Evolutionary conservation across 257 asterid genomes (phyloP), one percentile per base, ranked within the genome.

Genomic region (Orobanche coerulescens): DNA sequence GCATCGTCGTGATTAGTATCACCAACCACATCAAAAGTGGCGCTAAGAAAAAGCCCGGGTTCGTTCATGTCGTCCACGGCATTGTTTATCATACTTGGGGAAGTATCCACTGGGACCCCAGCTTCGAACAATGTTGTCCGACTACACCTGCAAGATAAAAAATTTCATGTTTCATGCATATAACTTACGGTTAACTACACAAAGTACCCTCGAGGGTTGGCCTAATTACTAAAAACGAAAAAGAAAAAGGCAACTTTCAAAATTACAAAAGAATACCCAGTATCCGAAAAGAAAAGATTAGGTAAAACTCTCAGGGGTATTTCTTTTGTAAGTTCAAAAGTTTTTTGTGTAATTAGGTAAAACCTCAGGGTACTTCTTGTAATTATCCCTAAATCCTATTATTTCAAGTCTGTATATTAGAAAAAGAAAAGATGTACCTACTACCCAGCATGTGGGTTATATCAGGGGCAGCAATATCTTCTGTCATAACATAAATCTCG

Each of bases 371-470:
- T 12, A 2, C 44, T 6, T 39, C n/a, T 16, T 39, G 44, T 39
- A 12, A 10, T 13, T 39, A 39, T n/a, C 16, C 6, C 11, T 39
- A 39, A 39, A 39, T 0, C 16, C 44, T 12, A 39, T 39, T n/a
- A n/a, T n/a, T n/a, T 13, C 44, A 39, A 39, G n/a, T 39, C 5
- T 39, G n/a, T 39, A 10, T 13, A 16, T 10, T 13, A 14, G 19
- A n/a, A 43, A 43, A 43, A 24, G 24, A 73, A 44, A 74, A 69
- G 50, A 76, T 70, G 69, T 82, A 93, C 98, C 98, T 93, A 76
- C 97, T 93, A 84, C 94, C 90, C 25, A 84, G 94, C 95, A 89
- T 78, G 75, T 80, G 75, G 59, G 99, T 89, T 4, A 75, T 79
- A 55, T 81, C 97, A 71, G 92, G 90, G 37, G 78, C 84, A 62